Conservation (phyloP, 192 early-diverging fungal species). For the Coemansia interrupta region DNA sequence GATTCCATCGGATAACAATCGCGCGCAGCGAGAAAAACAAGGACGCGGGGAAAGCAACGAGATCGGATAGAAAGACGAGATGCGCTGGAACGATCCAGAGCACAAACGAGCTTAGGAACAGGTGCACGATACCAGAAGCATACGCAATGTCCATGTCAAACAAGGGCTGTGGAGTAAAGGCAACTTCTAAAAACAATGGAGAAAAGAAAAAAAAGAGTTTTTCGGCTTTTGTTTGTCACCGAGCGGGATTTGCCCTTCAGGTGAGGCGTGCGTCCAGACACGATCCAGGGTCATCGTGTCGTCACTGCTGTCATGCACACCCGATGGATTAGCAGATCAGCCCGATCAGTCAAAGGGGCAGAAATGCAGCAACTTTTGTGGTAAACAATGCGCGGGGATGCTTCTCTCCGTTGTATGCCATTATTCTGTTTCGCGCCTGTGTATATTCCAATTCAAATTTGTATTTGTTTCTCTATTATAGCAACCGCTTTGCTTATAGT, state of each 20-base stretch:
- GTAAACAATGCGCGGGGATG: no score
- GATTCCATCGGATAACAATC: constrained; percentile 21
- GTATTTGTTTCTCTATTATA: background rate
- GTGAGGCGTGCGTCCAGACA: no score
- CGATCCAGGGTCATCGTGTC: no score
- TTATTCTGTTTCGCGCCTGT: no score
- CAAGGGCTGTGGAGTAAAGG: background rate
- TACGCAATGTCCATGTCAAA: constrained; percentile 14
- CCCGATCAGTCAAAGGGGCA: no score
- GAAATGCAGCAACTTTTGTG: no score
- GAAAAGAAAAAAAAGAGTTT: background rate
- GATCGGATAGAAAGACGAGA: constrained; percentile 31
- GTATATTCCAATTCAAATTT: background rate
- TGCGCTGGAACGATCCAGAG: constrained; percentile 43
- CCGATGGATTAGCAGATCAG: no score
- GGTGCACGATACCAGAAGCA: constrained; percentile 28
- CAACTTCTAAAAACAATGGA: background rate
- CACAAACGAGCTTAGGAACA: constrained; percentile 32
- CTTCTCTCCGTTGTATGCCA: no score
- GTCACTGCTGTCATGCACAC: no score
- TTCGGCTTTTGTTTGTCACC: no score
- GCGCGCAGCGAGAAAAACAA: constrained; percentile 31
- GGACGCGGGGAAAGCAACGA: constrained; percentile 43
- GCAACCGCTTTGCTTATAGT: no score
- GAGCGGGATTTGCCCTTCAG: no score